These are phyloP conservation scores for Pleurotus platypus DNA, from an alignment of 768 basidiomycete genomes.

Conservation along the genomic window DNA sequence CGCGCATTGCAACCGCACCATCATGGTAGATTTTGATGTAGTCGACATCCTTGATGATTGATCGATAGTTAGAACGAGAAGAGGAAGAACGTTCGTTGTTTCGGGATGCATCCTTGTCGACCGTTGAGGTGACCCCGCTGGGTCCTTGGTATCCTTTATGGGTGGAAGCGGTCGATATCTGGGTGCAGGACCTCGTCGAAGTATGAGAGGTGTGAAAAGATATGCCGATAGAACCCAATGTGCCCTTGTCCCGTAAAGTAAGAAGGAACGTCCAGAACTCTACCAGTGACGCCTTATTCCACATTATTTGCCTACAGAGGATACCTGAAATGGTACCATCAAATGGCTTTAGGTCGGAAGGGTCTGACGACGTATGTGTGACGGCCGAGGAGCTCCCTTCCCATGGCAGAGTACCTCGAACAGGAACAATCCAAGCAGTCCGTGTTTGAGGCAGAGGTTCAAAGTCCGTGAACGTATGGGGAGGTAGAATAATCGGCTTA, in stretches of 20 bases:
- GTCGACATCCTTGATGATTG: constrained; percentile 29
- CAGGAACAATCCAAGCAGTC: constrained; percentile 54
- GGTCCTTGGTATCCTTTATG: background rate
- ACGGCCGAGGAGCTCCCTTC: constrained; percentile 36
- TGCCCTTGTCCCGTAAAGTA: constrained; percentile 28
- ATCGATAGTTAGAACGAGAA: constrained; percentile 4
- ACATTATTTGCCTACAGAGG: constrained; percentile 29
- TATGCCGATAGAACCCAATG: constrained; percentile 44
- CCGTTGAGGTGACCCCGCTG: background rate
- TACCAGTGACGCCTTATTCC: constrained; percentile 40
- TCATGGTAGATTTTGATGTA: constrained; percentile 63
- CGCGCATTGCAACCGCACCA: constrained; percentile 37
- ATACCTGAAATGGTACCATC: background rate
- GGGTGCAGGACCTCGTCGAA: constrained; percentile 12
- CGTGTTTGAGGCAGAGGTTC: constrained; percentile 31
- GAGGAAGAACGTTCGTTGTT: background rate
- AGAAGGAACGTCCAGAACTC: constrained; percentile 51
- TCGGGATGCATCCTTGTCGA: too few species aligned
- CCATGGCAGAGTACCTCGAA: constrained; percentile 53
- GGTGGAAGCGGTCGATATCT: background rate
- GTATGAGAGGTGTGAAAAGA: constrained; percentile 38
- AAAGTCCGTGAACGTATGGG: constrained; percentile 24
- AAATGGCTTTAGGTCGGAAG: constrained; percentile 7
- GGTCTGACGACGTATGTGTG: constrained; percentile 27
- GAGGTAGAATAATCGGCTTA: constrained; percentile 31